These are phyloP conservation scores for Colletotrichum tropicicola DNA, from an alignment of 2,329 filamentous ascomycete genomes.

Conservation along the genomic window DNA sequence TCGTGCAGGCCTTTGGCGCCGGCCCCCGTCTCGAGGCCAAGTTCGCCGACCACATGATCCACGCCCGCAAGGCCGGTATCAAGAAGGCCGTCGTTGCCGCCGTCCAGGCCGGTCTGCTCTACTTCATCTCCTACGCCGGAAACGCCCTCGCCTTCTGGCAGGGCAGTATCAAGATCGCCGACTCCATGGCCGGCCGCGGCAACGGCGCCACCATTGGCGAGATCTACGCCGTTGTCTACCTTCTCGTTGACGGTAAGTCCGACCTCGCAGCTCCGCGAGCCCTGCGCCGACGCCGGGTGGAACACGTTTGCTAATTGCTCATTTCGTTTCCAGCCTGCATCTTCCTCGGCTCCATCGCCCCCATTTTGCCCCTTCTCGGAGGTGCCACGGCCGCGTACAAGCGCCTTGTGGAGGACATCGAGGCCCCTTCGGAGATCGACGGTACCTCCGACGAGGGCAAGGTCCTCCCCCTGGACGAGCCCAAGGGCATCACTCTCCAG, in stretches of 20 bases:
- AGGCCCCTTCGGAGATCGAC: constrained; percentile 54
- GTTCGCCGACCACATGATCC: constrained; percentile 51
- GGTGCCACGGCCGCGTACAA: constrained; percentile 62
- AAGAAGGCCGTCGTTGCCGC: constrained; percentile 66
- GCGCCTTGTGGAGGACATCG: constrained; percentile 62
- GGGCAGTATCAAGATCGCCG: constrained; percentile 55
- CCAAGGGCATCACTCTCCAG: constrained; percentile 51
- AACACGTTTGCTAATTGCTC: constrained; percentile 9
- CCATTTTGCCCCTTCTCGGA: constrained; percentile 65
- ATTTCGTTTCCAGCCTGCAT: constrained; percentile 52
- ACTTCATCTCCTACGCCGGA: constrained; percentile 71
- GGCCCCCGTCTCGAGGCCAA: constrained; percentile 66
- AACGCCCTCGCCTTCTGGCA: constrained; percentile 75
- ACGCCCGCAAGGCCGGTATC: constrained; percentile 56
- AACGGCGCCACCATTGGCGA: constrained; percentile 52
- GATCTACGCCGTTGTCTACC: constrained; percentile 64
- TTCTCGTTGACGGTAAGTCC: constrained; percentile 56
- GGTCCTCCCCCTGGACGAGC: constrained; percentile 56
- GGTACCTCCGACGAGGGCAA: constrained; percentile 37
- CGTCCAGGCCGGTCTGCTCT: constrained; percentile 68
- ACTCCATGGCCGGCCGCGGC: constrained; percentile 37
- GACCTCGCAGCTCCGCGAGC: background rate
- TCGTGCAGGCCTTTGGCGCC: constrained; percentile 72
- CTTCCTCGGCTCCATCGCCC: constrained; percentile 66
- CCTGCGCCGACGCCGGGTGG: background rate